Percentiles rank a stretch among this genome's conserved stretches.
Evolutionary conservation across 768 basidiomycete genomes (phyloP).

Genomic region (Naganishia randhawae): DNA sequence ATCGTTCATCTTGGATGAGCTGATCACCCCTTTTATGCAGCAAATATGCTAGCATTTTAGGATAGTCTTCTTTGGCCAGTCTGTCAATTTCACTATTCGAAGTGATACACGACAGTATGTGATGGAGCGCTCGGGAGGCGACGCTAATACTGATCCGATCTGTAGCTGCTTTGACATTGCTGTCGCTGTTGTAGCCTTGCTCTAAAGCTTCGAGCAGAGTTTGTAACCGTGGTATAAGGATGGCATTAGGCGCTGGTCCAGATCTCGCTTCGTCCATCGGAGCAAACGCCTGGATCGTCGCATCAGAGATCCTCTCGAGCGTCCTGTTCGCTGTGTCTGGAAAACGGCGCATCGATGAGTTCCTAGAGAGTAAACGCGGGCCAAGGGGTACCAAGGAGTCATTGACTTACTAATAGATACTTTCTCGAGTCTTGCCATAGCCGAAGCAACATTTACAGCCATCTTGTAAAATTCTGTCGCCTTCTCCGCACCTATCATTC

Average conservation of each 20-base stretch:
- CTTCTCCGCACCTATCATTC: constrained; percentile 23
- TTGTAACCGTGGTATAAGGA: constrained; percentile 11
- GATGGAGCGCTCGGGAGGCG: neutral
- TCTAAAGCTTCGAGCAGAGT: constrained; percentile 28
- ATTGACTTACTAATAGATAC: constrained; percentile 15
- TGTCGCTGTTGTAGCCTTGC: neutral
- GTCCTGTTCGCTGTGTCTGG: neutral
- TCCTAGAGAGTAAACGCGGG: neutral
- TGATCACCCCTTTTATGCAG: neutral
- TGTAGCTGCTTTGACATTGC: neutral
- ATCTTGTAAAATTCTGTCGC: constrained; percentile 10
- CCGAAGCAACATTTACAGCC: constrained; percentile 12
- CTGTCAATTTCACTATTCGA: neutral
- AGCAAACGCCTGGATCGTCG: neutral
- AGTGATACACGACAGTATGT: neutral
- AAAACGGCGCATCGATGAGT: neutral
- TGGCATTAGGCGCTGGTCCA: neutral
- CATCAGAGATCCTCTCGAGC: neutral
- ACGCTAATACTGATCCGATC: constrained; percentile 11
- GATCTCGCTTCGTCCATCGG: neutral
- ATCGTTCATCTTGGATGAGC: neutral
- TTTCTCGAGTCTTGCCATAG: constrained; percentile 16
- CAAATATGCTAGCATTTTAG: constrained; percentile 14
- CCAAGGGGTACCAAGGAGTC: neutral
- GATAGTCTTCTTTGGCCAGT: constrained; percentile 17